These are phyloP conservation scores for Candida ulmi DNA, from an alignment of 805 yeast genomes.

Conservation along the genomic window DNA sequence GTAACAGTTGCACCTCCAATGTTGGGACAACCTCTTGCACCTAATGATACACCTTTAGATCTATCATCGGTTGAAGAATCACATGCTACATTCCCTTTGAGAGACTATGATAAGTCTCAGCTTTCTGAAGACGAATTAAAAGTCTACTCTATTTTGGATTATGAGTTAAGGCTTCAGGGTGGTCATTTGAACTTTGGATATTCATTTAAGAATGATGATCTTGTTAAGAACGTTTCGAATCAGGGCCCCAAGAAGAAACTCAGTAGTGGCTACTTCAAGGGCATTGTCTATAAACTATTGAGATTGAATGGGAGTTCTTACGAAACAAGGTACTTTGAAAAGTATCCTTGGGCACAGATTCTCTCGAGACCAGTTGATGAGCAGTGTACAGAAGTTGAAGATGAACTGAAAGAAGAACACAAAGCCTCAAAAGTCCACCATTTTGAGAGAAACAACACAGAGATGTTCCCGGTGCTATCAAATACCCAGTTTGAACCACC, in stretches of 20 bases:
- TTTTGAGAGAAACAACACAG: constrained; percentile 7
- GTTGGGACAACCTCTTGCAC: constrained; percentile 16
- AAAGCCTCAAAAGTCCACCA: background rate
- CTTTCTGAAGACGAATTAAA: constrained; percentile 16
- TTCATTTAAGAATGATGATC: constrained; percentile 10
- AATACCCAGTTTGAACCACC: background rate
- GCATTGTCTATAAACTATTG: too few species aligned
- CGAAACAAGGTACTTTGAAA: too few species aligned
- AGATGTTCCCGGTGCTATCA: constrained; percentile 8
- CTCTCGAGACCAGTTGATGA: constrained; percentile 3
- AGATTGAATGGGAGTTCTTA: too few species aligned
- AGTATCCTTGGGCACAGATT: constrained; percentile 19
- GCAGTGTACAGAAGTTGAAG: background rate
- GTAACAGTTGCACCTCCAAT: constrained; percentile 16
- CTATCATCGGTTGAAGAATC: constrained; percentile 13
- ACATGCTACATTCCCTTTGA: constrained; percentile 8
- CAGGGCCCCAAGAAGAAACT: too few species aligned
- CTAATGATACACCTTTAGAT: constrained; percentile 16
- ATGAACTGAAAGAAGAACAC: background rate
- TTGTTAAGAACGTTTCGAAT: constrained; percentile 10
- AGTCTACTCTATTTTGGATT: constrained; percentile 15
- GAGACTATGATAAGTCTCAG: constrained; percentile 1
- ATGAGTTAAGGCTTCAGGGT: constrained; percentile 15
- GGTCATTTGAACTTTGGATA: constrained; percentile 5
- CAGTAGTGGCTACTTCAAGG: too few species aligned